Conservation (phyloP, 2,329 filamentous ascomycete species). For the Ceratocystis ficicola region DNA sequence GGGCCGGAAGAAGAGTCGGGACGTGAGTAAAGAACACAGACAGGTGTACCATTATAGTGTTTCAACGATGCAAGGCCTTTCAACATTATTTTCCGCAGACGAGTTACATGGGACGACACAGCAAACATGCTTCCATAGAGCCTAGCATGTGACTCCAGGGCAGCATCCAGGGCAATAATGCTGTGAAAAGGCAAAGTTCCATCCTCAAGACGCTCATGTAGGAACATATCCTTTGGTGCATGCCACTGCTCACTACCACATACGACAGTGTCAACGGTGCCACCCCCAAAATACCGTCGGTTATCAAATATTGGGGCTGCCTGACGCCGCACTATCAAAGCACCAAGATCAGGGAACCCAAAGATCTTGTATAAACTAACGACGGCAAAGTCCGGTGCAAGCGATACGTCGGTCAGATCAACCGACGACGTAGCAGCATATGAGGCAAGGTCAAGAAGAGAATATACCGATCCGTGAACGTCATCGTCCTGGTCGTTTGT, state of each 20-base stretch:
- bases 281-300: conserved; percentile 55
- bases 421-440: conserved; percentile 50
- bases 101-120: conserved; percentile 59
- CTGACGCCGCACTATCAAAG: conserved; percentile 43
- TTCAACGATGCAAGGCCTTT: conserved; percentile 45
- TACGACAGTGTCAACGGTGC: conserved; percentile 46
- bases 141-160: conserved; percentile 43
- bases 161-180: conserved; percentile 49
- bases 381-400: conserved; percentile 48
- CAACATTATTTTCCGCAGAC: conserved; percentile 48
- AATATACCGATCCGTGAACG: conserved; percentile 30
- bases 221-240: conserved; percentile 29
- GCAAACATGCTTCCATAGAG: conserved; percentile 47
- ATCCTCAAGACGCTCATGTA: conserved; percentile 54
- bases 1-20: conserved; percentile 52
- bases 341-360: conserved; percentile 53
- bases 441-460: conserved; percentile 51
- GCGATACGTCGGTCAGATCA: conserved; percentile 38
- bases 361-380: conserved; percentile 57
- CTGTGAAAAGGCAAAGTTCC: conserved; percentile 54
- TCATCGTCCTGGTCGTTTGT: conserved; percentile 24
- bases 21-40: conserved; percentile 54
- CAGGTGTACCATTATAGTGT: conserved; percentile 55
- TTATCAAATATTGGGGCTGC: conserved; percentile 44
- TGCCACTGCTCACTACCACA: conserved; percentile 30